Evolutionary conservation across 331 rosid species (phyloP), one percentile per base, ranked within the genome.

Genomic region (Pyracantha coccinea): DNA sequence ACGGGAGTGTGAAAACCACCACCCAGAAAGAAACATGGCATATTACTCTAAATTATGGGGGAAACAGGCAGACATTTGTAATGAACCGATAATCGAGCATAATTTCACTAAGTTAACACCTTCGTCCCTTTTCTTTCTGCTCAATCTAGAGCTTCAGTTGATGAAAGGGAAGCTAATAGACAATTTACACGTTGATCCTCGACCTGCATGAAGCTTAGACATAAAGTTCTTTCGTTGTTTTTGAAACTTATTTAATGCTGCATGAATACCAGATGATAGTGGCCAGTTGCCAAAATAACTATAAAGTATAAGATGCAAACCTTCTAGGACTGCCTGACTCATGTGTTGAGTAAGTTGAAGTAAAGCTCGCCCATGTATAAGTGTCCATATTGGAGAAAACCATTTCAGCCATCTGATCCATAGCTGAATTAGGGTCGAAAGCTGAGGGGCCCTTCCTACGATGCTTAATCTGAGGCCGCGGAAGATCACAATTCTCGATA

Each of bases 401-500:
- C 21, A 52, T 73, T 44, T 85, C 81, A 7, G 81, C 77, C 78
- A 76, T 86, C 78, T 63, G 84, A 78, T 85, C 82, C 21, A 86
- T 35, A 32, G 91, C 76, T 27, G 83, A 82, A 67, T 80, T 88
- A 76, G 66, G 72, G 55, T 81, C 86, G 60, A 73, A 66, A 54
- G 84, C 44, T 17, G 76, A 60, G 7, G 71, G 60, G 2, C 54
- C 80, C 68, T 77, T 84, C 60, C 83, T 66, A 66, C 79, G 53
- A 66, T 82, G 80, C 79, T 77, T 86, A 71, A 74, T 66, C 75
- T 77, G 96, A 0, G 97, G 96, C 28, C 69, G 83, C 67, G 98
- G 97, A 78, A 93, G 98, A 83, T 93, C 98, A 78, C 98, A 93
- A 80, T 93, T 93, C 78, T 86, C 91, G 53, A 91, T 52, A 80